Evolutionary conservation across 2,329 filamentous ascomycete genomes (phyloP), one percentile per base, ranked within the genome.

Genomic region (Fusarium nanum): DNA sequence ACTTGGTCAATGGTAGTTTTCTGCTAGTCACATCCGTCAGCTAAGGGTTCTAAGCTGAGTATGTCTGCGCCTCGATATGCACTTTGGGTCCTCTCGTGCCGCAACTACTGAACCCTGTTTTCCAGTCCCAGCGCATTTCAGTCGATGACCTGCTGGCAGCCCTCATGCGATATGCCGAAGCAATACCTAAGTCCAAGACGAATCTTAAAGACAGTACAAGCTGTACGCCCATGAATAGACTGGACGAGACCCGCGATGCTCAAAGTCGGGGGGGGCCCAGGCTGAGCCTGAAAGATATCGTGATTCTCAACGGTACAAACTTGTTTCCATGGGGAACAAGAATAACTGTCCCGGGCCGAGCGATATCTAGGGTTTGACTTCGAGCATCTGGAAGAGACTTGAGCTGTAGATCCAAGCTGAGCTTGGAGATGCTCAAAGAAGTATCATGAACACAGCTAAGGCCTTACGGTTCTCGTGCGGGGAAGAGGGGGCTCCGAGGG

Each of bases 51-150:
- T 5, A 18, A 54, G 59, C 69, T 70, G 67, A 72, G 70, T 72
- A 72, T 70, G 55, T 72, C 69, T 68, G 63, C 60, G 60, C 57
- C 66, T 70, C 20, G 54, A 46, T 60, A 42, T 68, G 52, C 60
- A 71, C 63, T 71, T 12, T 68, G 48, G 11, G 20, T 20, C 10
- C 57, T 52, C 41, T 58, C 1, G 1, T 16, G 37, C 52, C 48
- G 6, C 61, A 11, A 40, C 53, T 37, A 56, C 67, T 67, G 66
- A 65, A 27, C 66, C 56, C 56, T 45, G 61, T 46, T 14, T 56
- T 58, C 68, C 65, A 69, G 50, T 53, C 23, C 59, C 61, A 63
- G 61, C 58, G 56, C 58, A 64, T 60, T 46, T 16, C 6, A 61
- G 52, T 57, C 60, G 68, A 55, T 67, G 62, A 58, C 49, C 41